Percentiles rank a stretch among this genome's conserved stretches.
These are phyloP conservation scores for Melastoma candidum DNA, from an alignment of 441 rosid species.

Conservation along the genomic window DNA sequence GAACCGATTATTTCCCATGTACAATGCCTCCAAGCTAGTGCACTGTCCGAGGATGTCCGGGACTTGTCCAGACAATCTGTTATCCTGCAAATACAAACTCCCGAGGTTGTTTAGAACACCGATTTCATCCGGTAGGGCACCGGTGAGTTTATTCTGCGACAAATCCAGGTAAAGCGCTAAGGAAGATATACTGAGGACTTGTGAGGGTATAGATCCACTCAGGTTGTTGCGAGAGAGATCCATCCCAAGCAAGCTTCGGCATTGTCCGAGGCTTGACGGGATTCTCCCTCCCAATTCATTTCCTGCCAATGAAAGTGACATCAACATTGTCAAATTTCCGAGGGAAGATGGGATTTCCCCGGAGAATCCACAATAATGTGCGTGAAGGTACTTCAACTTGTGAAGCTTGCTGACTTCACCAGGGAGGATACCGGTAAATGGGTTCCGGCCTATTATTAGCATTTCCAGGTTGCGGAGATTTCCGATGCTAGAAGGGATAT, in stretches of 20 bases:
- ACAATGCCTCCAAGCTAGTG: no score
- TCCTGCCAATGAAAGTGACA: background rate
- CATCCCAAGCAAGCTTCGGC: background rate
- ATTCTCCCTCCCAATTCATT: background rate
- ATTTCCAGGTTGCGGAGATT: background rate
- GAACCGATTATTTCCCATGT: no score
- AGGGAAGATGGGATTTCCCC: background rate
- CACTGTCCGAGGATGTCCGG: background rate
- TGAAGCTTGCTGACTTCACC: background rate
- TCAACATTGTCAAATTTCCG: background rate
- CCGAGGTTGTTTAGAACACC: background rate
- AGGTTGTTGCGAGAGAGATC: background rate
- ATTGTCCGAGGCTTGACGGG: background rate
- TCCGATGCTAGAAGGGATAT: background rate
- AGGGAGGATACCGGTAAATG: background rate
- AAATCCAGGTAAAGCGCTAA: background rate
- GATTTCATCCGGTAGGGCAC: background rate
- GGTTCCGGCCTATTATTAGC: rapidly evolving
- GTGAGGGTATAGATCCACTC: background rate
- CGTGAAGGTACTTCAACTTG: background rate
- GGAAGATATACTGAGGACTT: background rate
- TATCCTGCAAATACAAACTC: background rate
- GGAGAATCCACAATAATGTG: background rate
- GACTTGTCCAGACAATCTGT: background rate
- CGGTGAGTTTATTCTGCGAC: background rate